Evolutionary conservation across 1,284 basidiomycete genomes (phyloP), one percentile per base, ranked within the genome.

Genomic region (Polyporus tsugae): DNA sequence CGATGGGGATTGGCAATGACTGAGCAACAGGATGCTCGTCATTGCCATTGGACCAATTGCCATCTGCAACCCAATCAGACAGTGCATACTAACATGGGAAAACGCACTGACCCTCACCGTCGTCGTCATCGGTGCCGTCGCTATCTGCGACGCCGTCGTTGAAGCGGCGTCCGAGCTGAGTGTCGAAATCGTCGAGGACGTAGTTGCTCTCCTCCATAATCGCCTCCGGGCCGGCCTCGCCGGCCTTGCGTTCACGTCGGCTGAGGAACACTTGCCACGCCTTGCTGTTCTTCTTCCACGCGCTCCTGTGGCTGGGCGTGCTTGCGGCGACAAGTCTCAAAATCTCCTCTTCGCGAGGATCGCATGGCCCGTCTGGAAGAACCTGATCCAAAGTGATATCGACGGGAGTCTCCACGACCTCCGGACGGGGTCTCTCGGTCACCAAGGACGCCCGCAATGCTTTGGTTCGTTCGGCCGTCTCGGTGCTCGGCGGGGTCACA

Each of bases 271-370:
- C 77, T 70, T 87, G 83, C 90, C 90, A 93, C 25, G 88, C 87
- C 71, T 83, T 86, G 72, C 88, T 85, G 74, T 87, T 84, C 71
- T 84, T 84, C 75, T 83, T 87, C 92, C 92, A 93, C 7, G 88
- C 87, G 19, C 83, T 86, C 66, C 91, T 83, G 76, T 93, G 92
- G 72, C 89, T 93, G 0, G 91, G 90, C 29, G 83, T 87, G 77
- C 87, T 83, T 39, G 90, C 91, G 6, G 89, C 91, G 17, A 92
- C 86, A 33, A 92, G 80, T 72, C 84, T 85, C 72, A 87, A 71
- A 46, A 93, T 82, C 69, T 88, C 86, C 42, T 81, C 83, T 72
- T 91, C 88, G 57, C 83, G 84, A 64, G 84, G 77, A 69, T 86
- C 83, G 19, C 75, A 66, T 4, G 70, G 44, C 46, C 75, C 72